phyloP scores from a whole-genome alignment of 805 yeast species.

The Wickerhamomyces chambardii region DNA sequence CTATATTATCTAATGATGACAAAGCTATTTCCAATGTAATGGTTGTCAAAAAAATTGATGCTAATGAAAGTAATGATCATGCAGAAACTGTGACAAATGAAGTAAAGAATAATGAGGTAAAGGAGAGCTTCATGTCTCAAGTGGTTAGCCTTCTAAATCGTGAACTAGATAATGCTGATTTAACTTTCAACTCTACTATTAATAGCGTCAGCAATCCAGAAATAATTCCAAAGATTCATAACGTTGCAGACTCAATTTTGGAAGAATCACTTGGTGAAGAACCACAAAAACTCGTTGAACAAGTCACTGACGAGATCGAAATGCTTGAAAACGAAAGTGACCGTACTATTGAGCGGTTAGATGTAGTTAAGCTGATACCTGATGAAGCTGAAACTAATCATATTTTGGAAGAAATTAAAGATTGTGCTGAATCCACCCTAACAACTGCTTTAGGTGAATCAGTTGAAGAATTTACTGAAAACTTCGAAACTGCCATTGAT shows the following conservation, averaged over 20 bases:
- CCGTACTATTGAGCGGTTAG: neutral
- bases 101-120: no score
- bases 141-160: no score
- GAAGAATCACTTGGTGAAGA: neutral
- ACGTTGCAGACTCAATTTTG: conserved; percentile 1
- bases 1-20: no score
- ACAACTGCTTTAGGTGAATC: conserved; percentile 4
- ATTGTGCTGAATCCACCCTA: conserved; percentile 1
- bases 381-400: neutral
- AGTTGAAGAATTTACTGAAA: conserved; percentile 3
- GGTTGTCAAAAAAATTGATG: no score
- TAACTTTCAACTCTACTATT: no score
- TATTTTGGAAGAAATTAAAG: neutral
- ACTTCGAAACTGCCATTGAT: conserved; percentile 1
- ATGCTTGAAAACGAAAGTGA: neutral
- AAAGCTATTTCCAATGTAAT: no score
- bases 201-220: no score
- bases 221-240: no score
- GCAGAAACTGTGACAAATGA: no score
- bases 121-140: no score
- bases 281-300: neutral
- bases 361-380: neutral
- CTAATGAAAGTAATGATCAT: no score
- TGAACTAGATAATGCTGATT: no score
- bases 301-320: neutral